Evolutionary conservation across 345 rosid species (phyloP), one percentile per base, ranked within the genome.

Genomic region (Lumnitzera racemosa): DNA sequence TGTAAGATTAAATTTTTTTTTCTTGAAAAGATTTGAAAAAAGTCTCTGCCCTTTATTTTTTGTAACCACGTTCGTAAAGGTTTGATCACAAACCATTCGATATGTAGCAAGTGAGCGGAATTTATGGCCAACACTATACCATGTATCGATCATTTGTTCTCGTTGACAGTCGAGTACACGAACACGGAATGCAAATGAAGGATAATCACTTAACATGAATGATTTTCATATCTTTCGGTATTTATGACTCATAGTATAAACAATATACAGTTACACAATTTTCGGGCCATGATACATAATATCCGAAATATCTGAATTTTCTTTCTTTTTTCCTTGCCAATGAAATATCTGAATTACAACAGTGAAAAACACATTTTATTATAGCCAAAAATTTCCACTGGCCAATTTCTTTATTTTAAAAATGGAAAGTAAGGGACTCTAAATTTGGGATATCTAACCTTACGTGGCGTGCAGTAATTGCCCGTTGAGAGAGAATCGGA

Each of bases 301-400:
- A 63, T 60, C 81, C 66, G 90, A 86, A 59, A 95, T 97, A 4
- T 47, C 89, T 69, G 96, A 83, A 47, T 94, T 83, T 71, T 90
- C 86, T 72, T 94, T 71, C 84, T 90, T 51, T 73, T 66, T 9
- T 36, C 10, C 10, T 36, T 36, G 10, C 43, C 43, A 36, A 9
- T 7, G 10, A 7, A 36, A 13, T 49, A 14, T 49, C 20, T 49
- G 20, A 49, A 12, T 49, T 49, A 49, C 52, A 16, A 36, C 43
- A 36, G 11, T 9, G 3, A 49, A 12, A 14, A 14, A 3, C 52
- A 16, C 31, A 27, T 27, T 49, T 16, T 49, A 49, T 14, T 7
- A 7, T 49, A 3, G 15, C 11, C 11, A 14, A 49, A 27, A 27
- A 27, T 2, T 27, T 27, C 16, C 9, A 11, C 15, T n/a, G 20